Base-by-base conservation (phyloP, 805 yeast species). In the Kuraishia ogatae region DNA sequence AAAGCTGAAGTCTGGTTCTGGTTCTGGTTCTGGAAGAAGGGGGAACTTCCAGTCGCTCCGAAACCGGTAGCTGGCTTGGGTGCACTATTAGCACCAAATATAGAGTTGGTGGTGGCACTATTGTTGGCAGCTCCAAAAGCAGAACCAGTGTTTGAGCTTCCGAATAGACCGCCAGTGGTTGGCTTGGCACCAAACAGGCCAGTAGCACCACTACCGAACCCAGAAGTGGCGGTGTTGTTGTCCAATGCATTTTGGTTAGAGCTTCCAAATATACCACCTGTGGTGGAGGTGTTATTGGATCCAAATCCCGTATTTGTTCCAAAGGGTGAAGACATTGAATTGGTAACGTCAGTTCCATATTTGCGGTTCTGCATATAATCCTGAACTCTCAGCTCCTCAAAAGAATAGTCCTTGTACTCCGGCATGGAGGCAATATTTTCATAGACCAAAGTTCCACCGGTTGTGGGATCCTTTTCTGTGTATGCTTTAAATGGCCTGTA, bases 371-470 rank as follows among this genome's bases (percentile, higher is more conserved):
- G 87, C 62, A 83, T 82, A 67, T 94, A 94, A 71, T 94, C 99
- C 68, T 87, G 93, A 61, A 80, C 74, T 66, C 99, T 81, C 69
- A 94, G 79, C 67, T 94, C 99, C 68, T 91, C 97, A 64, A 84
- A 80, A 0, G 97, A 88, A 62, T 70, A 88, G 61, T 84, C 83
- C 62, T 79, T 79, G 66, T 93, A 94, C 68, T 90, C 96, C 4
- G 96, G 96, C 97, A 94, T 92, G 50, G 89, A 80, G 11, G 88
- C 75, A 58, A 94, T 86, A 61, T 83, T 83, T 69, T 93, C 89
- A 71, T 76, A 92, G 52, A 76, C 71, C 55, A 82, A 84, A 21
- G 76, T 73, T 6, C 80, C 79, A 35, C 82, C 79, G 13, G 83
- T 74, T 10, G 72, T 59, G n/a, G 43, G 43, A 64, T 92, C 97